Base-by-base conservation (phyloP, 1,139 yeast genomes). In the Suhomyces choctaworum region DNA sequence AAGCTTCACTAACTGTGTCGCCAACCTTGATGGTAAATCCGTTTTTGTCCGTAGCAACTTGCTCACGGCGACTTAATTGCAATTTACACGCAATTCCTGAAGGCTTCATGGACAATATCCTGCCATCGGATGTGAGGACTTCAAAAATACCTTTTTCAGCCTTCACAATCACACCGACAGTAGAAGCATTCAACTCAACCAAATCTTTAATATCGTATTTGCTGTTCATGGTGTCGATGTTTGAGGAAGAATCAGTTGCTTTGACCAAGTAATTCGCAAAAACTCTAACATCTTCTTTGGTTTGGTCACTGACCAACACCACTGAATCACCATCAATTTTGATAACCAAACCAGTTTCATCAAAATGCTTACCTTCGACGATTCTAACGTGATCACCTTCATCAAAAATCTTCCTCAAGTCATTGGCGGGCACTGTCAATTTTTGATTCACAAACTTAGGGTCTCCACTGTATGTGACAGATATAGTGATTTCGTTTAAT, bases 321-420 rank as follows among this genome's bases (percentile, higher is more conserved):
- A 90, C 97, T 31, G 87, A 84, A 52, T 90, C 96, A 31, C 84
- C 87, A 34, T 78, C 77, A 25, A 87, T 78, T 45, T 80, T 76
- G 31, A 94, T 90, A 34, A 92, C 96, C 66, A 92, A 76, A 63
- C 98, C 98, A 16, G 96, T 87, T 54, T 90, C 97, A 52, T 90
- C 97, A 37, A 80, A 72, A 59, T 88, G 95, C 54, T 84, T 88
- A 54, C 98, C 98, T 55, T 83, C 87, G 30, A 87, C 78, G 20
- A 92, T 95, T 41, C 96, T 81, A 11, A 94, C 96, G 57, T 92
- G 97, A 60, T 92, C 98, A 71, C 98, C 98, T 35, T 89, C 80
- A 35, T 76, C 66, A 61, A 92, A 92, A 33, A 86, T 80, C 58
- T 92, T 92, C 54, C 97, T 78, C 53, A 92, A 70, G 47, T 88